Evolutionary conservation across 2,329 filamentous ascomycete species (phyloP).

Genomic region (Gremmenia infestans): DNA sequence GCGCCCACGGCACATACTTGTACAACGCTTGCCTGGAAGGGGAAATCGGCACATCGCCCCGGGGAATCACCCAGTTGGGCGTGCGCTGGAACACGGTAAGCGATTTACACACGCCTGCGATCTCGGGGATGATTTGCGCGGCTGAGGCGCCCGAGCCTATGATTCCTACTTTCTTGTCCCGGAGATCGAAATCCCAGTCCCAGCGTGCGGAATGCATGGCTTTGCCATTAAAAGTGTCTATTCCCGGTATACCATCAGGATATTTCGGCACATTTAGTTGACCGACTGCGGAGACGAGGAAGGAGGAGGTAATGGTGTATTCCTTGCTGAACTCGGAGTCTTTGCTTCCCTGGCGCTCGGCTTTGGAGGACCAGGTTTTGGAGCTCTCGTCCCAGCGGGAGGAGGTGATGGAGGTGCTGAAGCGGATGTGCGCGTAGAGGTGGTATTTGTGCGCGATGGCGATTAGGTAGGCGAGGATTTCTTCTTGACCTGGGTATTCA

Average conservation of each 20-base stretch:
- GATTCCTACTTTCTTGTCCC: constrained; percentile 51
- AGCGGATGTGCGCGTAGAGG: constrained; percentile 52
- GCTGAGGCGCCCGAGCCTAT: constrained; percentile 57
- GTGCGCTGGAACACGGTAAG: constrained; percentile 53
- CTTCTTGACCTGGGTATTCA: constrained; percentile 55
- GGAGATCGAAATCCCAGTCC: constrained; percentile 53
- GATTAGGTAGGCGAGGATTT: constrained; percentile 51
- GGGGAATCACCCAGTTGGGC: constrained; percentile 54
- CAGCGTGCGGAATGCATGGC: constrained; percentile 51
- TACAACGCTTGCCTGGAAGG: constrained; percentile 13
- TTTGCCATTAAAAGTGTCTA: constrained; percentile 42
- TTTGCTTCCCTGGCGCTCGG: constrained; percentile 46
- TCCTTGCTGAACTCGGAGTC: constrained; percentile 47
- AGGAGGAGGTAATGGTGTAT: constrained; percentile 51
- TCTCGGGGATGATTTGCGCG: constrained; percentile 53
- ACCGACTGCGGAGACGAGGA: constrained; percentile 53
- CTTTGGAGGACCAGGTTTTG: constrained; percentile 46
- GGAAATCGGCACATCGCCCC: constrained; percentile 43
- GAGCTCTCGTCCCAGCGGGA: constrained; percentile 49
- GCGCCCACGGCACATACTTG: constrained; percentile 44
- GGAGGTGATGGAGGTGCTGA: constrained; percentile 49
- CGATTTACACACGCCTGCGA: constrained; percentile 44
- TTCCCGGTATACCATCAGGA: constrained; percentile 40
- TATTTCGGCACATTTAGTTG: constrained; percentile 54
- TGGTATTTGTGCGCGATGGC: constrained; percentile 48